Evolutionary conservation across 495 filamentous ascomycete genomes (phyloP).

Genomic region (Pseudevernia furfuracea): DNA sequence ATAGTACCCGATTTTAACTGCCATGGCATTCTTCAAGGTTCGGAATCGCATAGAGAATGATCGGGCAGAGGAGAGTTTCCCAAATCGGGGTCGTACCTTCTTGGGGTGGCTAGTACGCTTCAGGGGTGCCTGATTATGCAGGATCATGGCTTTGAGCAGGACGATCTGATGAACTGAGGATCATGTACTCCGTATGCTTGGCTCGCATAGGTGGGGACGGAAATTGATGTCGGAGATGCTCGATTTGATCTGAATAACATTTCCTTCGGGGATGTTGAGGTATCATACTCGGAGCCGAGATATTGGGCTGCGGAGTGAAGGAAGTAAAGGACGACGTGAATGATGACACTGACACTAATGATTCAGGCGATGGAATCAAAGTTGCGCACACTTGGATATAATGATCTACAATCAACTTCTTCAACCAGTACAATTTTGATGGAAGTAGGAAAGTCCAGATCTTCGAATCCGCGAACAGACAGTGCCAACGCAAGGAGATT

Average conservation of each 20-base stretch:
- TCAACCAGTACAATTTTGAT: neutral
- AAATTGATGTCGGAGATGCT: neutral
- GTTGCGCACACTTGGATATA: no score
- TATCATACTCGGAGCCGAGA: neutral
- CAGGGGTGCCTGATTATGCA: neutral
- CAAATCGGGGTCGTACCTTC: neutral
- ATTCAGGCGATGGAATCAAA: neutral
- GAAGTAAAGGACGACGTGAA: neutral
- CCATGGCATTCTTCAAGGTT: neutral
- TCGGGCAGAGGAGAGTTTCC: neutral
- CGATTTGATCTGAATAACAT: no score
- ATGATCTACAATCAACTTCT: neutral
- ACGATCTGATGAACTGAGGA: neutral
- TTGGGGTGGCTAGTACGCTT: neutral
- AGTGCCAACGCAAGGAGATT: neutral
- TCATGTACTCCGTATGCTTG: no score
- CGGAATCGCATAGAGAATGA: neutral
- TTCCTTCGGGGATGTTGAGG: neutral
- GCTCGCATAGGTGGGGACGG: neutral
- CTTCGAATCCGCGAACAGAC: neutral
- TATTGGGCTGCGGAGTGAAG: neutral
- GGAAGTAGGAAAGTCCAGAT: neutral
- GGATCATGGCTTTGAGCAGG: neutral
- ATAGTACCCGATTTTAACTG: neutral
- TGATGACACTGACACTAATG: neutral